Evolutionary conservation across 208 protist species (phyloP).

Genomic region (Wallacemonas sp.): DNA sequence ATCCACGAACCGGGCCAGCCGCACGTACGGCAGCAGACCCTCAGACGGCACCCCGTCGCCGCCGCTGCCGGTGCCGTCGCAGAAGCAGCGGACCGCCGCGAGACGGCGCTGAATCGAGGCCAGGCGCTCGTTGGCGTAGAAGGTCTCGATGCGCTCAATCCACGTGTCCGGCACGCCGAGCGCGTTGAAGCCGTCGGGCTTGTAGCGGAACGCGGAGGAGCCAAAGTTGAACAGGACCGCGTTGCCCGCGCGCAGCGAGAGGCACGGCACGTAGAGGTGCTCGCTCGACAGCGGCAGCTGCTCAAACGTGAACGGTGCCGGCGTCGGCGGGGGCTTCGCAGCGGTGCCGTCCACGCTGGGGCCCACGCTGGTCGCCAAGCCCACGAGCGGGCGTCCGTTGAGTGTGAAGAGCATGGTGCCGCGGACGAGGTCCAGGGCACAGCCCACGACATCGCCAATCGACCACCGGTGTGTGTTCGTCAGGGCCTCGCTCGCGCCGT

Average conservation of each 20-base stretch:
- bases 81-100: slow-evolving; percentile 55
- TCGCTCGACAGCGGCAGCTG: slow-evolving; percentile 38
- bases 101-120: slow-evolving; percentile 55
- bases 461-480: slow-evolving; percentile 70
- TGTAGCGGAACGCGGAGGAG: slow-evolving; percentile 79
- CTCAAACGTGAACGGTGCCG: slow-evolving; percentile 39
- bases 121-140: slow-evolving; percentile 73
- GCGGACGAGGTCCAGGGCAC: slow-evolving; percentile 75
- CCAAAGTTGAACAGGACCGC: slow-evolving; percentile 90
- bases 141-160: slow-evolving; percentile 90
- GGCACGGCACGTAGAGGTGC: slow-evolving; percentile 67
- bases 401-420: slow-evolving; percentile 81
- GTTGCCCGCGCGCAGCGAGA: slow-evolving; percentile 86
- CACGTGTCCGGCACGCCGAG: slow-evolving; percentile 91
- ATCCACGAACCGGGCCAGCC: slow-evolving; percentile 29
- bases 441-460: slow-evolving; percentile 88
- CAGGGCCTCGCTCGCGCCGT: slow-evolving; percentile 56
- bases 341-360: slow-evolving; percentile 21
- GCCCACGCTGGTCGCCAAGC: slow-evolving; percentile 20
- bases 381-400: slow-evolving; percentile 76
- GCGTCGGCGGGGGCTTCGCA: not conserved
- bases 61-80: slow-evolving; percentile 14
- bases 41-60: not conserved
- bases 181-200: slow-evolving; percentile 87
- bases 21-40: slow-evolving; percentile 25